phyloP scores from a whole-genome alignment of 1,284 basidiomycete species.

The Irpex sp. region DNA sequence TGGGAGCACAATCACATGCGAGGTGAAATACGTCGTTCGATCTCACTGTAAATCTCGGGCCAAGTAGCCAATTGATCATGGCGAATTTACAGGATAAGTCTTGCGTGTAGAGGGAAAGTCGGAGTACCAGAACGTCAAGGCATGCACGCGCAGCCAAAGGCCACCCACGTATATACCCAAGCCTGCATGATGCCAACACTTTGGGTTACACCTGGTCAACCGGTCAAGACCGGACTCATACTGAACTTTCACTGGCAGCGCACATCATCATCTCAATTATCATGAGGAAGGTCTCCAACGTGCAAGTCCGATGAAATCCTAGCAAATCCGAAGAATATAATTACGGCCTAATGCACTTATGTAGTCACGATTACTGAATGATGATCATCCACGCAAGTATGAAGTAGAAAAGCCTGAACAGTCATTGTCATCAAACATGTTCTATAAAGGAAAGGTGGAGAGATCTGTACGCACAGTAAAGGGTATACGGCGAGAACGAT shows the following conservation, averaged over 20 bases:
- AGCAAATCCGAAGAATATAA: too few relatives aligned
- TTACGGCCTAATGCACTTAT: not conserved
- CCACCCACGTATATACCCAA: not conserved
- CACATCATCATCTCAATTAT: not conserved
- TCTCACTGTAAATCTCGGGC: not conserved
- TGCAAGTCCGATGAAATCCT: too few relatives aligned
- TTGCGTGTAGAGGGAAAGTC: too few relatives aligned
- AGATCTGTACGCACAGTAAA: slow-evolving; percentile 56
- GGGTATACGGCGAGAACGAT: slow-evolving; percentile 92
- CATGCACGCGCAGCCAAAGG: too few relatives aligned
- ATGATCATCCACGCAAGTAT: slow-evolving; percentile 93
- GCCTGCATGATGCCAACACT: too few relatives aligned
- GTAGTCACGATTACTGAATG: slow-evolving; percentile 50
- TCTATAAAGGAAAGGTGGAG: not conserved
- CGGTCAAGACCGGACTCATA: not conserved
- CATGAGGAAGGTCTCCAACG: not conserved
- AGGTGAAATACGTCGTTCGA: not conserved
- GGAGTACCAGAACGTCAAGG: too few relatives aligned
- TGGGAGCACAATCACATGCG: not conserved
- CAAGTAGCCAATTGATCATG: not conserved
- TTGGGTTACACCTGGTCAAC: too few relatives aligned
- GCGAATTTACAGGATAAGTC: not conserved
- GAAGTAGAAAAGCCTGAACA: slow-evolving; percentile 73
- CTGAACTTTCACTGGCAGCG: not conserved
- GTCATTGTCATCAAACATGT: not conserved